Evolutionary conservation across 1,284 basidiomycete genomes (phyloP).

Genomic region (Ustilago bromivora): DNA sequence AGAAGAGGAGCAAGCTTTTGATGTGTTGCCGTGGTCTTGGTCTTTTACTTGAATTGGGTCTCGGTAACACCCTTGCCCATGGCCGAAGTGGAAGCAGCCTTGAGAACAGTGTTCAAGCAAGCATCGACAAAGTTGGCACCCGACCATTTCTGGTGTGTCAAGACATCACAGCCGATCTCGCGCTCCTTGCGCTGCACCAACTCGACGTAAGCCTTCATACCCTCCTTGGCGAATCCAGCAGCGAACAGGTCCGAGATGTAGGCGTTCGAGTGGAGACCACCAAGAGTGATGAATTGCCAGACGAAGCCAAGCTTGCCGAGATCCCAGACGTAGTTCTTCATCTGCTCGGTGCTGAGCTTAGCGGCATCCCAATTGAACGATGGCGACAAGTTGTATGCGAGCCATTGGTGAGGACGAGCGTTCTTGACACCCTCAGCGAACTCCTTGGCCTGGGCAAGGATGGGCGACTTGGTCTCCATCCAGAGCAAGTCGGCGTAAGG

Average conservation of each 20-base stretch:
- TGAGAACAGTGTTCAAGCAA: constrained; percentile 92
- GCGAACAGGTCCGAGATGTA: constrained; percentile 97
- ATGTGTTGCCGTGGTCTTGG: background rate
- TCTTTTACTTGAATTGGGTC: constrained; percentile 77
- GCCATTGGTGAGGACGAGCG: constrained; percentile 66
- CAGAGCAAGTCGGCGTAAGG: constrained; percentile 84
- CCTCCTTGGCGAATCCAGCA: constrained; percentile 82
- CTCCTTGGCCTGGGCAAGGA: constrained; percentile 90
- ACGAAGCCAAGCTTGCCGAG: constrained; percentile 92
- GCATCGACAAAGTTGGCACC: constrained; percentile 93
- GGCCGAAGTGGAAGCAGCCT: constrained; percentile 92
- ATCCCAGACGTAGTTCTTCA: constrained; percentile 92
- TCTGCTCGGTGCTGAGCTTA: constrained; percentile 84
- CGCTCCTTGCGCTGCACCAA: constrained; percentile 73
- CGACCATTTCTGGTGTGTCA: constrained; percentile 79
- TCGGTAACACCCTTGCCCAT: constrained; percentile 96
- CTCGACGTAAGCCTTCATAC: constrained; percentile 76
- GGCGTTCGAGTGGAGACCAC: constrained; percentile 94
- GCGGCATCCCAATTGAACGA: constrained; percentile 72
- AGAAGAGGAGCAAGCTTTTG: background rate
- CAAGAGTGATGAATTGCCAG: constrained; percentile 99
- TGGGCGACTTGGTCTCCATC: constrained; percentile 94
- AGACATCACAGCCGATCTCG: constrained; percentile 71
- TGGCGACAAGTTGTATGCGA: constrained; percentile 69
- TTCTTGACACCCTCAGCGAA: constrained; percentile 76